Percentiles rank a stretch among this genome's conserved stretches.
Conservation (phyloP, 192 early-diverging fungal species). For the Linnemannia zychae region DNA sequence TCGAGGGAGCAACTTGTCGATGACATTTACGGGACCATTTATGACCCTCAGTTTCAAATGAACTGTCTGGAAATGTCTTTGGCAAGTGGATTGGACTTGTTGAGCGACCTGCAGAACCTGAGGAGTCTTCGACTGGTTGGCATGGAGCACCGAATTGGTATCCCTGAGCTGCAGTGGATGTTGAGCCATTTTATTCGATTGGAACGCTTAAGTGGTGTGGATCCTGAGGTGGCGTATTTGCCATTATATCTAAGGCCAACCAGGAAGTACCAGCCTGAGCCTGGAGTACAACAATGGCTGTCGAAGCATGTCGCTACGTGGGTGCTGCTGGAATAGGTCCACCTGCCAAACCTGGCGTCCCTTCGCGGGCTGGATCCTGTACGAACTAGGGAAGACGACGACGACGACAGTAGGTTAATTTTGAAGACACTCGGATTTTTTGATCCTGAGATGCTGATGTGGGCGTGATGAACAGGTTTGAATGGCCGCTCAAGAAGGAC, state of each 20-base stretch:
- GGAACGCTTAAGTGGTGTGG: not conserved
- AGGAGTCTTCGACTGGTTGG: not conserved
- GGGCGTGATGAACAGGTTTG: not conserved
- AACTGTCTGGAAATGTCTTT: not conserved
- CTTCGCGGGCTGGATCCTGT: not conserved
- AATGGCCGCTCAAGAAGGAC: not conserved
- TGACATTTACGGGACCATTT: not conserved
- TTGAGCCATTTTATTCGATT: not conserved
- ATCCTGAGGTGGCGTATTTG: not conserved
- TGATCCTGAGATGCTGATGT: not conserved
- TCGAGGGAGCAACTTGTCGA: not conserved
- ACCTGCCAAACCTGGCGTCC: not conserved
- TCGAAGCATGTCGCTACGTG: not conserved
- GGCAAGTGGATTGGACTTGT: not conserved
- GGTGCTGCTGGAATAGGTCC: not conserved
- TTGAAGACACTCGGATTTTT: not conserved
- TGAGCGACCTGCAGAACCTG: not conserved
- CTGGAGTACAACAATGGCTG: not conserved
- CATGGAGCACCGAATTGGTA: not conserved
- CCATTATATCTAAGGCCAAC: not conserved
- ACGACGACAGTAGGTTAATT: not conserved
- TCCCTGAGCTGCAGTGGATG: not conserved
- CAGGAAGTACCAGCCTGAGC: not conserved
- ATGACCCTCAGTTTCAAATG: not conserved
- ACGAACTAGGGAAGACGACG: not conserved